Evolutionary conservation across 169 alveolate species (phyloP), one percentile per base, ranked within the genome.

Genomic region (Babesia caballi): DNA sequence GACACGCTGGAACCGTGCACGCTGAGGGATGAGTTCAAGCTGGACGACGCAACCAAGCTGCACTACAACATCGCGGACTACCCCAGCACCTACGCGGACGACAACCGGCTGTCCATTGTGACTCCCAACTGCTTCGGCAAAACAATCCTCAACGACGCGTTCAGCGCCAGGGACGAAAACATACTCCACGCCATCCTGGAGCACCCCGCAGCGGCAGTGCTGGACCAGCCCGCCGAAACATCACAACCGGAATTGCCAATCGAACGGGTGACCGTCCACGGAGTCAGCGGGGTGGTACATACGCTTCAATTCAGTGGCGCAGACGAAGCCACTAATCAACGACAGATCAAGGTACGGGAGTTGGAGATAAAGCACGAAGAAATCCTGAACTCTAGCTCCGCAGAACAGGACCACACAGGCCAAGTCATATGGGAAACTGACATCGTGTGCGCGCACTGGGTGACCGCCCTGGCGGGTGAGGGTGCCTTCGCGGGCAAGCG

Each of bases 361-460:
- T 35, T 77, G 28, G 78, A 54, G 30, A 67, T 77, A 5, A 36
- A 61, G 57, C 47, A 61, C 30, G 57, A 56, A 11, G 54, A 63
- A 1, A 66, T 67, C n/a, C 66, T 87, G 11, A 74, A 68, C 44
- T 72, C 80, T 12, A 23, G 33, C 17, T 46, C 19, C 21, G 63
- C 88, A 46, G 54, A 67, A 36, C 38, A 66, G 60, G 93, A 88
- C 53, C 33, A 61, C 17, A 69, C 89, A 0, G 93, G 93, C 12
- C 68, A 74, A 51, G 83, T 84, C 28, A 81, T 88, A 6, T 88
- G 93, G 93, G 93, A 88, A 61, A 36, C 90, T n/a, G 63, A 78
- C 28, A 23, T 88, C 9, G 57, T 78, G 32, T 68, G 82, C 4
- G 52, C 91, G 50, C 66, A 80, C 51, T 88, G 93, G 93, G 28